A percentile compares a stretch with the other conserved stretches of the same genome.
These are phyloP conservation scores for Diospyros kaki DNA, from an alignment of 148 eudicot genomes.

Conservation along the genomic window DNA sequence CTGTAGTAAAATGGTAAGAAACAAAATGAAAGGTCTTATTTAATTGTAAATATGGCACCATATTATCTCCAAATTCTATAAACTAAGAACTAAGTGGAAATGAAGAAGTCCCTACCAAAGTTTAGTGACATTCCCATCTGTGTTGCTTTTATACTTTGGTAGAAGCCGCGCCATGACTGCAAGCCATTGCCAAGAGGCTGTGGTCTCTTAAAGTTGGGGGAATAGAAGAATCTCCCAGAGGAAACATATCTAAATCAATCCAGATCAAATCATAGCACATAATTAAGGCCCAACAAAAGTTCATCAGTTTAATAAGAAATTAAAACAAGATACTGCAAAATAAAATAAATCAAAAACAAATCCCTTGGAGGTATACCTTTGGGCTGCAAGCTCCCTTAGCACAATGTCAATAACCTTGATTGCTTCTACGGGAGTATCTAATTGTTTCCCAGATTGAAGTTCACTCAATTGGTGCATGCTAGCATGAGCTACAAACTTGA, in stretches of 20 bases:
- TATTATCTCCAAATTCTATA: neutral
- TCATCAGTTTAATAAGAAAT: neutral
- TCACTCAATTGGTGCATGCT: conserved; percentile 53
- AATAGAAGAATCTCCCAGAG: conserved; percentile 67
- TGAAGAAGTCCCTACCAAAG: conserved; percentile 37
- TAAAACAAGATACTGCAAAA: neutral
- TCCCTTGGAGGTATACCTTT: conserved; percentile 32
- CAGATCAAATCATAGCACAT: conserved; percentile 6
- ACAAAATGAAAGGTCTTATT: neutral
- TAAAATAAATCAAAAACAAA: neutral
- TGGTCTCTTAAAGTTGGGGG: conserved; percentile 59
- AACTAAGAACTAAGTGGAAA: neutral
- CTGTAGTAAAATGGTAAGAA: conserved; percentile 22
- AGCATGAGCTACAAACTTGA: conserved; percentile 57
- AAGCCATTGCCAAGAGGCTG: conserved; percentile 76
- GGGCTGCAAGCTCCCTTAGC: conserved; percentile 54
- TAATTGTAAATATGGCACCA: neutral
- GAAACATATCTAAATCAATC: conserved; percentile 43
- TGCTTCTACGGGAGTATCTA: conserved; percentile 55
- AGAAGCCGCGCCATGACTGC: conserved; percentile 82
- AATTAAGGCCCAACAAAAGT: neutral
- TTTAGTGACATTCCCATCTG: conserved; percentile 80
- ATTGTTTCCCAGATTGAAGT: conserved; percentile 57
- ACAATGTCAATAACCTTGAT: conserved; percentile 61
- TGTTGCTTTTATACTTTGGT: conserved; percentile 67